Evolutionary conservation across 2,329 filamentous ascomycete genomes (phyloP).

Genomic region (Aaosphaeria pasadenensis): DNA sequence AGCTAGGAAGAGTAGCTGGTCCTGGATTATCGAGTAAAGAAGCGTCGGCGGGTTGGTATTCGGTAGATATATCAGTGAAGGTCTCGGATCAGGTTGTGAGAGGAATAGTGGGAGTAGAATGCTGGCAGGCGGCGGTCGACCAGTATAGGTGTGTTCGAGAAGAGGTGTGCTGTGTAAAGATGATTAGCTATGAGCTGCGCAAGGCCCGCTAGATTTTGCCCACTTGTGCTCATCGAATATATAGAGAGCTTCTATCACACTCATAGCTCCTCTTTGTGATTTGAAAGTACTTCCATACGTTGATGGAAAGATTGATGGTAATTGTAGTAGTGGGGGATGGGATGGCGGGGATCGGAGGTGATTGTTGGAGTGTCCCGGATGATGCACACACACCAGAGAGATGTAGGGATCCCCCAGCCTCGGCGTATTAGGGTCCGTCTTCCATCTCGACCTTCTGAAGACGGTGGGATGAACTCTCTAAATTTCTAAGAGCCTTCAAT

Average conservation of each 20-base stretch:
- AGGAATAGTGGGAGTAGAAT: constrained; percentile 84
- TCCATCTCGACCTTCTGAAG: too few species aligned
- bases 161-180: constrained; percentile 65
- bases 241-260: constrained; percentile 91
- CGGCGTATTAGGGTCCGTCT: too few species aligned
- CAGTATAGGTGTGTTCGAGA: constrained; percentile 84
- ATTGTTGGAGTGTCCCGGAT: constrained; percentile 3
- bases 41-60: constrained; percentile 81
- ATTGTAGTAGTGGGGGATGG: constrained; percentile 14
- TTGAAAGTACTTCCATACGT: constrained; percentile 15
- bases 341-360: constrained; percentile 23
- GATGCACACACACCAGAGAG: constrained; percentile 1
- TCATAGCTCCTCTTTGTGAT: constrained; percentile 36
- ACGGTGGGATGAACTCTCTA: too few species aligned
- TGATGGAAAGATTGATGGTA: constrained; percentile 1
- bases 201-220: constrained; percentile 19
- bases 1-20: constrained; percentile 80
- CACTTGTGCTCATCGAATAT: constrained; percentile 96
- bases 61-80: constrained; percentile 81
- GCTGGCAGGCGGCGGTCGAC: constrained; percentile 71
- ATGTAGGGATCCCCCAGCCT: too few species aligned
- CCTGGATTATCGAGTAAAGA: constrained; percentile 83
- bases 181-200: constrained; percentile 3
- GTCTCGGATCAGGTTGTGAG: constrained; percentile 74
- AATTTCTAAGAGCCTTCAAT: too few species aligned